Evolutionary conservation across 768 basidiomycete genomes (phyloP).

Genomic region (Amanita polypyramis): DNA sequence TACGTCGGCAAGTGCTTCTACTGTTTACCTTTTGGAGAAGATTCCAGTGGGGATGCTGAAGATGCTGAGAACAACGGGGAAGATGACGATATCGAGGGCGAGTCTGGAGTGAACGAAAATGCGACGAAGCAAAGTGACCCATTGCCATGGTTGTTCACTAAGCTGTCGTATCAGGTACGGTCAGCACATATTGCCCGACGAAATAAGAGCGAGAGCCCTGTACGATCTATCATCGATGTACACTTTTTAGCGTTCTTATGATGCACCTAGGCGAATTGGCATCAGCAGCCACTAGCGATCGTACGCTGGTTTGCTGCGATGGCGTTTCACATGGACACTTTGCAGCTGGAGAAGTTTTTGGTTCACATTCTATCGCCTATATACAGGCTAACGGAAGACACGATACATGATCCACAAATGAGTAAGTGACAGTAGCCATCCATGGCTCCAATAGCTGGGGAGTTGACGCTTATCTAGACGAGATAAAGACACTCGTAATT

Average conservation of each 20-base stretch:
- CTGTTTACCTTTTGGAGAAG: constrained; percentile 23
- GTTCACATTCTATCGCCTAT: constrained; percentile 81
- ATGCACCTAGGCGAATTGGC: constrained; percentile 62
- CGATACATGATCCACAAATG: constrained; percentile 67
- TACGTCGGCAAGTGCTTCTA: constrained; percentile 84
- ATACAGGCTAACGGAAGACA: constrained; percentile 82
- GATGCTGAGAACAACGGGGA: constrained; percentile 21
- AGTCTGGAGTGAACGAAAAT: constrained; percentile 15
- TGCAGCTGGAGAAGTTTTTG: constrained; percentile 55
- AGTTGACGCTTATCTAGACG: constrained; percentile 39
- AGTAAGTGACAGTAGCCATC: constrained; percentile 36
- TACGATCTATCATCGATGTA: constrained; percentile 19
- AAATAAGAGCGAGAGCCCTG: constrained; percentile 36
- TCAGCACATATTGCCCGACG: constrained; percentile 65
- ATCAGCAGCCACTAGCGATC: constrained; percentile 66
- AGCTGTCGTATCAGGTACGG: constrained; percentile 78
- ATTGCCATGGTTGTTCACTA: constrained; percentile 90
- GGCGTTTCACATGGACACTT: constrained; percentile 55
- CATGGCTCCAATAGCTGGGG: neutral
- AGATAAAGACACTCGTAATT: constrained; percentile 66
- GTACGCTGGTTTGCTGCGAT: constrained; percentile 95
- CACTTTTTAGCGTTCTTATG: neutral
- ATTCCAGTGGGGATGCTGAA: constrained; percentile 11
- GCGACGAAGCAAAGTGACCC: constrained; percentile 31
- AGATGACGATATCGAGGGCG: constrained; percentile 16